Evolutionary conservation across 306 rosid species (phyloP).

Genomic region (Phaseolus lunatus): DNA sequence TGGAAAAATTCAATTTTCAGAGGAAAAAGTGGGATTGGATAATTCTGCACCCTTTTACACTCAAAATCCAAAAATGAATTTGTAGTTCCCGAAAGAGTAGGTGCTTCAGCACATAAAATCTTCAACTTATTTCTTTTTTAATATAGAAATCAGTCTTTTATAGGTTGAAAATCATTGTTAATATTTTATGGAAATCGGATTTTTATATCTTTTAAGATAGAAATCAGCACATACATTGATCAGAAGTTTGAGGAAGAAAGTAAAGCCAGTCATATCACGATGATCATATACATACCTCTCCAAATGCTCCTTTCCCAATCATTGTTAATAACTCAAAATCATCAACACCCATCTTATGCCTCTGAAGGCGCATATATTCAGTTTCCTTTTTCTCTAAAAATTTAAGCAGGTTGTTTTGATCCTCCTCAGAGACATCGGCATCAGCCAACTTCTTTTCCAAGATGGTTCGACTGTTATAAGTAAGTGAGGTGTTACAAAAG

Average conservation of each 20-base stretch:
- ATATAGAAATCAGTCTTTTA: neutral
- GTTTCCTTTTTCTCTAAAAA: conserved; percentile 98
- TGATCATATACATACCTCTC: conserved; percentile 72
- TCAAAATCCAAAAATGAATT: conserved; percentile 14
- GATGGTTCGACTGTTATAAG: conserved; percentile 67
- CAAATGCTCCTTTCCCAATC: conserved; percentile 99
- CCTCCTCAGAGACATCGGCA: conserved; percentile 99
- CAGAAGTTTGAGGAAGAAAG: conserved; percentile 12
- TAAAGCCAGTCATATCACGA: conserved; percentile 19
- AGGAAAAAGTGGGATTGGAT: neutral
- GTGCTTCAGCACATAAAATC: neutral
- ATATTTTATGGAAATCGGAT: no score
- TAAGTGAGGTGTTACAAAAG: conserved; percentile 30
- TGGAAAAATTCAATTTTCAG: conserved; percentile 59
- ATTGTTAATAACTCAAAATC: conserved; percentile 95
- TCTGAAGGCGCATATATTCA: conserved; percentile 97
- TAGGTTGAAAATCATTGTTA: neutral
- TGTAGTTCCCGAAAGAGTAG: conserved; percentile 17
- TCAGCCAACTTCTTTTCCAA: conserved; percentile 96
- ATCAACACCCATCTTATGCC: conserved; percentile 97
- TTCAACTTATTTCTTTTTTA: neutral
- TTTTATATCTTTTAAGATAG: no score
- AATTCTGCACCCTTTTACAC: conserved; percentile 25
- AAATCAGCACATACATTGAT: no score
- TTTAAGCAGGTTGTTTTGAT: conserved; percentile 89